Evolutionary conservation across 2,329 filamentous ascomycete species (phyloP), one percentile per base, ranked within the genome.

Genomic region (Aspergillus sp.): DNA sequence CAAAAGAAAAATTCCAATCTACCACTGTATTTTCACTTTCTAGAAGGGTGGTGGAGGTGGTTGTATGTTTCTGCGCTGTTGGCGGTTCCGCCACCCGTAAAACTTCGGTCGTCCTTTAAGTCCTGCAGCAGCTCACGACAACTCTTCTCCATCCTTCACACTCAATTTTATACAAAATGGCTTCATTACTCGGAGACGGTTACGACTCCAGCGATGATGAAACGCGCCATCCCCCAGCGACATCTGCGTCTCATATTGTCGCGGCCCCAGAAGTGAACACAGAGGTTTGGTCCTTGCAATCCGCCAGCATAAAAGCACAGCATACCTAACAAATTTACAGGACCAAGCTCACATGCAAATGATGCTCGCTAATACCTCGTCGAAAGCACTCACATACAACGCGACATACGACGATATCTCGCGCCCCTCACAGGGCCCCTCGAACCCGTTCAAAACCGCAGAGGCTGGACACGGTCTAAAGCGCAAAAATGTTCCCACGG

Each of bases 401-500:
- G 79, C 79, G 55, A 87, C 87, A n/a, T 89, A 88, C 65, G 87
- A 90, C 65, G 87, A 90, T 67, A 79, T 93, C 41, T 82, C 85
- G 47, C 83, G 86, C 58, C 84, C 88, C 1, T 77, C 79, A 8
- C 76, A 87, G 59, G 90, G 90, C 0, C 90, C 90, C 37, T 77
- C 82, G 23, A 93, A 93, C 69, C 90, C 90, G 1, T 93, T 90
- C 75, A 87, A 86, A 70, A 81, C 87, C 64, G 82, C 86, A 27
- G 75, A 81, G 17, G 72, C 75, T 14, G 70, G 65, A 19, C 84
- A 79, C 49, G 75, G 77, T 1, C 72, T 87, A 58, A 93, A 93
- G 76, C 86, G 90, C 59, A 93, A 93, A 70, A 93, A 92, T 61
- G 82, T 93, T 1, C 82, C 90, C 11, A 97, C 95, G 0, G 95